Percentiles rank a stretch among this genome's conserved stretches.
Evolutionary conservation across 2,329 filamentous ascomycete species (phyloP).

Genomic region (Verticillium isaacii): DNA sequence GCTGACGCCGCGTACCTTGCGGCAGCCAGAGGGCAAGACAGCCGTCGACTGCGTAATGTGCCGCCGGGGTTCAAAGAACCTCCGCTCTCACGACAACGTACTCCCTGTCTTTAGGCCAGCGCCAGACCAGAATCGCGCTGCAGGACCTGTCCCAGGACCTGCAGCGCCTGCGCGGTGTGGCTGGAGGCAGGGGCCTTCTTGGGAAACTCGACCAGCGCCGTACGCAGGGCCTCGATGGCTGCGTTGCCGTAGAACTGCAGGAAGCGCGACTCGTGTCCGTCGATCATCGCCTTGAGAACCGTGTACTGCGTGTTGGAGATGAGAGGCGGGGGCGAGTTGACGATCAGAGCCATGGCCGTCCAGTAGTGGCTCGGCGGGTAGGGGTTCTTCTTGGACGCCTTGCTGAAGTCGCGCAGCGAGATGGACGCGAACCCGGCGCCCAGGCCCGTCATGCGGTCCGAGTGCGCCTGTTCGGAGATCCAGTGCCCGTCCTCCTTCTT

Average conservation of each 20-base stretch:
- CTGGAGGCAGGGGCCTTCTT: slow-evolving; percentile 41
- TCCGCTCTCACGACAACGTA: too few species aligned
- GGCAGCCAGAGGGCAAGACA: too few species aligned
- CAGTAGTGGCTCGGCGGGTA: slow-evolving; percentile 81
- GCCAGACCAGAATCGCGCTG: slow-evolving; percentile 43
- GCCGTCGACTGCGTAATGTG: too few species aligned
- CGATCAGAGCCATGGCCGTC: slow-evolving; percentile 68
- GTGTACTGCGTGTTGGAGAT: slow-evolving; percentile 70
- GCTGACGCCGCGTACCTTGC: background rate
- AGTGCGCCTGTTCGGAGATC: slow-evolving; percentile 67
- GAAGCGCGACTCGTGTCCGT: slow-evolving; percentile 70
- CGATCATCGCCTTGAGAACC: slow-evolving; percentile 67
- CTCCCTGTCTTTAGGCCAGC: slow-evolving; percentile 18
- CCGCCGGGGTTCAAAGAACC: too few species aligned
- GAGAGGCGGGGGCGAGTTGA: slow-evolving; percentile 65
- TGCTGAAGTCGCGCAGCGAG: slow-evolving; percentile 75
- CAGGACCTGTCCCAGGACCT: slow-evolving; percentile 50
- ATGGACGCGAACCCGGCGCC: slow-evolving; percentile 81
- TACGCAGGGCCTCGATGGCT: slow-evolving; percentile 64
- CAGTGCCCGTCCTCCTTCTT: slow-evolving; percentile 55
- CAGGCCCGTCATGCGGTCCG: slow-evolving; percentile 77
- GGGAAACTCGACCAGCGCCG: slow-evolving; percentile 72
- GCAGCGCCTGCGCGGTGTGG: slow-evolving; percentile 44
- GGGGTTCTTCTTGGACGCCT: slow-evolving; percentile 61
- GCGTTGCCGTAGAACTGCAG: slow-evolving; percentile 76